Percentiles rank a stretch among this genome's conserved stretches.
Conservation (phyloP, 2,329 filamentous ascomycete genomes). For the Dactylellina drechsleri region DNA sequence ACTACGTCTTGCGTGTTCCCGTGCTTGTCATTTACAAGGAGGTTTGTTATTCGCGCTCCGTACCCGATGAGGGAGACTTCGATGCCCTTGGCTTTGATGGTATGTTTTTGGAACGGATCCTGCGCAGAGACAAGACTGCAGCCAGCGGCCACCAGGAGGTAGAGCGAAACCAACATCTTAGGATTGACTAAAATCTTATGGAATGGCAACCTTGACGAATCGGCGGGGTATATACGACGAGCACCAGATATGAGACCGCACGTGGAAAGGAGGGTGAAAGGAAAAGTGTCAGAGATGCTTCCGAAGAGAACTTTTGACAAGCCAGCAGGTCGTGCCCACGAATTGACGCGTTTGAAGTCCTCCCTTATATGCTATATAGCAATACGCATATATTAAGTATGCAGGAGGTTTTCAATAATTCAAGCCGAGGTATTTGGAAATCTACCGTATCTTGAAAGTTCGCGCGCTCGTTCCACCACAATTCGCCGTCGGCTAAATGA, state of each 20-base stretch:
- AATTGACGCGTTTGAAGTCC: neutral
- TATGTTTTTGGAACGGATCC: slow-evolving; percentile 33
- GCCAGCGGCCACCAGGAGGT: slow-evolving; percentile 1
- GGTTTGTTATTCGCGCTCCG: slow-evolving; percentile 76
- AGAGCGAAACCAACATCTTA: slow-evolving; percentile 27
- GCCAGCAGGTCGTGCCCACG: neutral
- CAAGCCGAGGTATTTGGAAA: neutral
- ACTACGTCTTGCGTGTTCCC: slow-evolving; percentile 77
- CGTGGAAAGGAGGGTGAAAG: neutral
- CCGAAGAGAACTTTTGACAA: neutral
- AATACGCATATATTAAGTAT: neutral
- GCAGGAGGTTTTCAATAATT: neutral
- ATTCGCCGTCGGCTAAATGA: slow-evolving; percentile 9
- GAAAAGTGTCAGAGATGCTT: neutral
- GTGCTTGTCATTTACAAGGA: slow-evolving; percentile 75
- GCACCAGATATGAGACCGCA: slow-evolving; percentile 2
- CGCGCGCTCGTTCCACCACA: neutral
- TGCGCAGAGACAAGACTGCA: slow-evolving; percentile 29
- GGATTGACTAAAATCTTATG: neutral
- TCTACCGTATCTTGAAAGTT: neutral
- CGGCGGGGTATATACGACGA: neutral
- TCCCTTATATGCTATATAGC: neutral
- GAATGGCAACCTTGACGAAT: slow-evolving; percentile 1
- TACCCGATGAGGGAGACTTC: slow-evolving; percentile 71
- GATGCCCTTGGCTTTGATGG: slow-evolving; percentile 37